Evolutionary conservation across 2,329 filamentous ascomycete species (phyloP), one percentile per base, ranked within the genome.

Genomic region (Penicillium sp.): DNA sequence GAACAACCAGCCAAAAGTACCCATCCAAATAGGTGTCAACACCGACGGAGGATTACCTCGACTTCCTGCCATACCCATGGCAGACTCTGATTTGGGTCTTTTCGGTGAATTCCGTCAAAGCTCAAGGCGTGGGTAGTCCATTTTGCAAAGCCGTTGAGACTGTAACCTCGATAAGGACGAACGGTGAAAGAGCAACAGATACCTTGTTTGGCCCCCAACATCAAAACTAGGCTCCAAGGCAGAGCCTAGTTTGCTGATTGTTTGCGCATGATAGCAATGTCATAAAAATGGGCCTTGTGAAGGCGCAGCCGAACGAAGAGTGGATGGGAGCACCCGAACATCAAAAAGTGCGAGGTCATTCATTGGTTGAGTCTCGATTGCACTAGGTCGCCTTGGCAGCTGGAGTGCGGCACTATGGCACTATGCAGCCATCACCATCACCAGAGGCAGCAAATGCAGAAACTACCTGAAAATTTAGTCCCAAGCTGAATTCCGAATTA

Each of bases 321-420:
- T 56, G 41, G 35, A 48, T 22, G 34, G 28, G 53, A 49, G 50
- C 25, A 45, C 37, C 58, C 14, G 15, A 43, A 20, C 34, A 50
- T 45, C 12, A 54, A 38, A 14, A 38, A 41, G 2, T 42, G 34
- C 47, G 25, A n/a, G n/a, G 11, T n/a, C 14, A 34, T 12, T 55
- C 15, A 61, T 62, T 67, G 59, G 62, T 43, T 45, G 39, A 20
- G 7, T 20, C 17, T 37, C 6, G 37, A 22, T 10, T 34, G 54
- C 28, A 42, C 57, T 34, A 43, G 34, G 51, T 58, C 25, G 35
- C 52, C 53, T 47, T 34, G 53, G 39, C 43, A 64, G 60, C 50
- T 57, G 61, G 50, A 38, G 28, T 60, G 60, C 62, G 20, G 20
- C n/a, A 20, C 20, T 20, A 20, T 20, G 60, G 64, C 38, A 56